Base-by-base conservation (phyloP, 768 basidiomycete genomes). In the Leccinellum rugosiceps region DNA sequence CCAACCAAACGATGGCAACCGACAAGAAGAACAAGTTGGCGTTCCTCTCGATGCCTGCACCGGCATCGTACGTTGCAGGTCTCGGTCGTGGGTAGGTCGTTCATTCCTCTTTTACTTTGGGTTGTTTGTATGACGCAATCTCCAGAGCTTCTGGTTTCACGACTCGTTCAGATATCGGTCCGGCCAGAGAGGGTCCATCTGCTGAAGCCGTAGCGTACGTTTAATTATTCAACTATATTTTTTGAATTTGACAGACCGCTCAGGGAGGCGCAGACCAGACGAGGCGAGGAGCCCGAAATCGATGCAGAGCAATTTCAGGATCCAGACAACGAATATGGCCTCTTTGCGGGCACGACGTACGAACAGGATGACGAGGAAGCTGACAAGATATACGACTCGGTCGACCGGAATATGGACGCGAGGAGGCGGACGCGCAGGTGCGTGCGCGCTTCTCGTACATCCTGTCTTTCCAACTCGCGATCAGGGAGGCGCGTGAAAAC, bases 361-460 rank as follows among this genome's bases (percentile, higher is more conserved):
- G 95, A 99, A 70, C 88, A 90, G 56, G 97, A 98, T 62, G 97
- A 99, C 59, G 95, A 98, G 64, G 97, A 98, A 71, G 97, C 96
- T 0, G 96, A 98, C 72, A 83, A 82, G 68, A 97, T 97, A 52
- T 99, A 96, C 70, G 96, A 97, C 25, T 66, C 77, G n/a, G 95
- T 98, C 1, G 95, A 98, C 65, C 79, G 83, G 44, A 85, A 85
- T 28, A 95, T 99, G 90, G 96, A 98, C 69, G 80, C 87, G 41
- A 78, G 97, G 59, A 76, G 97, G 65, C 83, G 83, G 68, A 80
- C 82, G 48, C 83, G 90, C 60, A 86, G 92, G 92, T 91, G 73
- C 65, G 88, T 82, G 57, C 59, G 6, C 17, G 17, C 17, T 17
- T 38, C n/a, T 17, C 15, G 17, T n/a, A 38, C 35, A n/a, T n/a